A percentile compares a stretch with the other conserved stretches of the same genome.
Evolutionary conservation across 768 basidiomycete genomes (phyloP).

Genomic region (Omphalotus guepiniiformis): DNA sequence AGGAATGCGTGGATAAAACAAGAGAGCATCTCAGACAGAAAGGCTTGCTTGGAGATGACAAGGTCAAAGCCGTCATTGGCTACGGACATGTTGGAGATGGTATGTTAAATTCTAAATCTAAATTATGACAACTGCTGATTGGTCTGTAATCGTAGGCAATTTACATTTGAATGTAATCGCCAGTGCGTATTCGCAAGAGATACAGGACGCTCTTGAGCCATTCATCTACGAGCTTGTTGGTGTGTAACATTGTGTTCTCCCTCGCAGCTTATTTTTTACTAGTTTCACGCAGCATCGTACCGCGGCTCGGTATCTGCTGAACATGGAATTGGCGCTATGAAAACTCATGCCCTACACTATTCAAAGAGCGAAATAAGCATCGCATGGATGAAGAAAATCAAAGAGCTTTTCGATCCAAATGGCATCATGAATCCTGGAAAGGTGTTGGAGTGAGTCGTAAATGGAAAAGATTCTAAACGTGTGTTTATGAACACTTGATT

Average conservation of each 20-base stretch:
- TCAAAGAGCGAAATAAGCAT: constrained; percentile 80
- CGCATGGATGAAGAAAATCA: constrained; percentile 87
- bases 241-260: constrained; percentile 30
- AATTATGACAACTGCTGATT: background rate
- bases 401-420: constrained; percentile 81
- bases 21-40: constrained; percentile 65
- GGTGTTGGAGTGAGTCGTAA: constrained; percentile 47
- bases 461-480: background rate
- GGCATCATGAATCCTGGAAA: constrained; percentile 94
- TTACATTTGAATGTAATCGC: constrained; percentile 91
- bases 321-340: constrained; percentile 96
- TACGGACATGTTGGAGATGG: constrained; percentile 98
- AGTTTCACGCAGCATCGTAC: constrained; percentile 49
- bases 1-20: constrained; percentile 80
- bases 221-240: constrained; percentile 91
- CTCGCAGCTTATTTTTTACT: background rate
- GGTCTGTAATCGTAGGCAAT: too few relatives aligned
- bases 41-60: constrained; percentile 65
- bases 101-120: constrained; percentile 28
- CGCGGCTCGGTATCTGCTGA: constrained; percentile 95
- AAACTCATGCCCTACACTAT: constrained; percentile 84
- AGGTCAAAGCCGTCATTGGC: constrained; percentile 82
- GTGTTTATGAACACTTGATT: too few relatives aligned
- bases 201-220: constrained; percentile 87
- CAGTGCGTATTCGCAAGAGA: constrained; percentile 73